Conservation (phyloP, 2,329 filamentous ascomycete genomes). For the Sarocladium kiliense region DNA sequence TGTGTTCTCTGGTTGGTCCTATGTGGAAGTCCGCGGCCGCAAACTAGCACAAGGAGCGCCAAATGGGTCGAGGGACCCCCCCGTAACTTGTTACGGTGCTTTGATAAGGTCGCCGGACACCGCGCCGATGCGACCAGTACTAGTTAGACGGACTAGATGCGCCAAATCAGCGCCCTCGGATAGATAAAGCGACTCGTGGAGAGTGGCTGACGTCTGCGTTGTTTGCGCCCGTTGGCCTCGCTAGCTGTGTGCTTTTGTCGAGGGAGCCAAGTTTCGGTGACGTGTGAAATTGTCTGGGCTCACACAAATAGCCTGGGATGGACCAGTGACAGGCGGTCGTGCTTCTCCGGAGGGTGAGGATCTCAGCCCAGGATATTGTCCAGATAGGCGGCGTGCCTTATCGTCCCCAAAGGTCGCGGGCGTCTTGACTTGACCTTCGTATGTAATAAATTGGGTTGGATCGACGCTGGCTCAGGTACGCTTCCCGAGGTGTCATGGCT, state of each 20-base stretch:
- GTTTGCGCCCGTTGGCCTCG: background rate
- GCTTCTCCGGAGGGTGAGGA: background rate
- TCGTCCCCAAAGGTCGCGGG: background rate
- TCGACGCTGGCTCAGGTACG: background rate
- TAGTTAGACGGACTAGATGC: background rate
- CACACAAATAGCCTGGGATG: background rate
- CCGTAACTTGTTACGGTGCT: background rate
- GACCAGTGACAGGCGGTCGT: conserved; percentile 1
- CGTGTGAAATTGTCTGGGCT: background rate
- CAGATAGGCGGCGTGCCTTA: background rate
- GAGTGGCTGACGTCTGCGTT: conserved; percentile 4
- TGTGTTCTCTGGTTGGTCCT: conserved; percentile 3
- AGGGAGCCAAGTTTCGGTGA: conserved; percentile 1
- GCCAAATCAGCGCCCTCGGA: conserved; percentile 4
- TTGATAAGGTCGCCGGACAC: conserved; percentile 7
- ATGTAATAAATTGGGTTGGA: conserved; percentile 5
- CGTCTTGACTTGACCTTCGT: conserved; percentile 3
- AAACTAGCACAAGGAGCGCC: background rate
- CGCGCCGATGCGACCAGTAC: conserved; percentile 4
- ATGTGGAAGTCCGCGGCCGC: conserved; percentile 5
- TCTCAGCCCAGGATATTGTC: background rate
- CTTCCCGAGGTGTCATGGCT: conserved; percentile 7
- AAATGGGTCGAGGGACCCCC: conserved; percentile 6
- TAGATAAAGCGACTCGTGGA: conserved; percentile 7
- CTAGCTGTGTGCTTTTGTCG: background rate